These are phyloP conservation scores for Lindgomyces ingoldianus DNA, from an alignment of 495 filamentous ascomycete species.

Conservation along the genomic window DNA sequence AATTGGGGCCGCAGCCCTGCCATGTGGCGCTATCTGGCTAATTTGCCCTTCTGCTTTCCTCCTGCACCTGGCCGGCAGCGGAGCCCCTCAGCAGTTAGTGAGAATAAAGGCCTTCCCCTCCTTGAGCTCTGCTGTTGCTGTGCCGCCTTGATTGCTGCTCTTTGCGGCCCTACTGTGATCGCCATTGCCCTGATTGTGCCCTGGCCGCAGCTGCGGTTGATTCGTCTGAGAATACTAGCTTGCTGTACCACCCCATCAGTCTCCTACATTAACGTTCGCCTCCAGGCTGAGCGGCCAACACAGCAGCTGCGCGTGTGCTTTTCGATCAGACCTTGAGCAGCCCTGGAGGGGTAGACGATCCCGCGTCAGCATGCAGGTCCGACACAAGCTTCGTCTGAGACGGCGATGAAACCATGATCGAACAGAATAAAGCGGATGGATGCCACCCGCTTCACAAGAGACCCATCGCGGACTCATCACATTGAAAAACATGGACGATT, in stretches of 20 bases:
- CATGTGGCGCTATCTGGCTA: conserved; percentile 17
- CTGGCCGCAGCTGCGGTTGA: too few species aligned
- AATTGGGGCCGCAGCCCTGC: background rate
- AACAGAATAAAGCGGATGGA: conserved; percentile 7
- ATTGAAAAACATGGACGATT: background rate
- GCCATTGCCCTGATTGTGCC: background rate
- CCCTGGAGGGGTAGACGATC: background rate
- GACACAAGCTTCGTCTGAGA: conserved; percentile 23
- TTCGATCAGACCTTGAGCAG: background rate
- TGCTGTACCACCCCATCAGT: too few species aligned
- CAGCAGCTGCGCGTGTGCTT: conserved; percentile 14
- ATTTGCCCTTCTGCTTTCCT: conserved; percentile 12
- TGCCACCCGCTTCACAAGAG: conserved; percentile 2
- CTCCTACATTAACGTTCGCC: too few species aligned
- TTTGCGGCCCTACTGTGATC: background rate
- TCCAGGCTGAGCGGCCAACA: conserved; percentile 14
- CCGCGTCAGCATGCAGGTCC: background rate
- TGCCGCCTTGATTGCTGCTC: conserved; percentile 17
- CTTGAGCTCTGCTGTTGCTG: background rate
- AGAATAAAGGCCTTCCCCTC: background rate
- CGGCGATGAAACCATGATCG: conserved; percentile 28
- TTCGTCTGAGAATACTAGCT: too few species aligned
- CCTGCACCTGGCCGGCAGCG: conserved; percentile 6
- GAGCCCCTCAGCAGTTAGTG: background rate
- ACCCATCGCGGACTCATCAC: too few species aligned